These are phyloP conservation scores for Scenedesmus sp. DNA, from an alignment of 163 green algal species.

Conservation along the genomic window DNA sequence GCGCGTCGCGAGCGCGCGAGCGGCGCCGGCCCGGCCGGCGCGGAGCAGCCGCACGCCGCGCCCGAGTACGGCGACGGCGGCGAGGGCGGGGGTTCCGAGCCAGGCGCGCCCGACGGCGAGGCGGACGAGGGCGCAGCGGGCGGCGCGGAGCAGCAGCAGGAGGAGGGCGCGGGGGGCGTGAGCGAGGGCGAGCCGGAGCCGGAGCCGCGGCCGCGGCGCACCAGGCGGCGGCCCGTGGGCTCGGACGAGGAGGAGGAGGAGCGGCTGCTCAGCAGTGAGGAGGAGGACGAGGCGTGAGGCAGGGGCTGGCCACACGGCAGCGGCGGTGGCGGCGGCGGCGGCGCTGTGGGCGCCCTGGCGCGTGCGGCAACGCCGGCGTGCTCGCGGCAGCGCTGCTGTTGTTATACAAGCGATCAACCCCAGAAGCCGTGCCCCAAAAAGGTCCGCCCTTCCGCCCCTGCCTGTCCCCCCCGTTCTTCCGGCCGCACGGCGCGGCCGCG, in stretches of 20 bases:
- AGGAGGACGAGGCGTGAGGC: constrained; percentile 20
- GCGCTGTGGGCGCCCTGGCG: neutral
- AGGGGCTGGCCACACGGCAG: neutral
- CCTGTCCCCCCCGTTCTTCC: no score
- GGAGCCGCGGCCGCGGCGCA: neutral
- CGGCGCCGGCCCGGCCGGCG: neutral
- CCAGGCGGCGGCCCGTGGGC: constrained; percentile 1
- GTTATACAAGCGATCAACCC: neutral
- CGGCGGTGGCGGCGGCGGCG: neutral
- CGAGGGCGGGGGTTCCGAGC: neutral
- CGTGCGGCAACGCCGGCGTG: neutral
- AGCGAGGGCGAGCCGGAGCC: neutral
- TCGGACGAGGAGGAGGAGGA: constrained; percentile 21
- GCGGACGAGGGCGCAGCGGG: neutral
- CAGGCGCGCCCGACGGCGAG: neutral
- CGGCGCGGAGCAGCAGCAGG: constrained; percentile 7
- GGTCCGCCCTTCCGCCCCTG: no score
- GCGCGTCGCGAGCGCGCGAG: constrained; percentile 1
- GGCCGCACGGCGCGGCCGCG: no score
- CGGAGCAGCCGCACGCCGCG: no score
- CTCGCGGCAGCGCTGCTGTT: neutral
- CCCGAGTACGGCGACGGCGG: neutral
- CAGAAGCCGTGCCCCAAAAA: no score
- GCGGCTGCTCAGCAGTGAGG: constrained; percentile 29
- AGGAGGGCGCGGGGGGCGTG: neutral